Evolutionary conservation across 371 early-diverging fungal genomes (phyloP).

Genomic region (Rhizopus arrhizus): DNA sequence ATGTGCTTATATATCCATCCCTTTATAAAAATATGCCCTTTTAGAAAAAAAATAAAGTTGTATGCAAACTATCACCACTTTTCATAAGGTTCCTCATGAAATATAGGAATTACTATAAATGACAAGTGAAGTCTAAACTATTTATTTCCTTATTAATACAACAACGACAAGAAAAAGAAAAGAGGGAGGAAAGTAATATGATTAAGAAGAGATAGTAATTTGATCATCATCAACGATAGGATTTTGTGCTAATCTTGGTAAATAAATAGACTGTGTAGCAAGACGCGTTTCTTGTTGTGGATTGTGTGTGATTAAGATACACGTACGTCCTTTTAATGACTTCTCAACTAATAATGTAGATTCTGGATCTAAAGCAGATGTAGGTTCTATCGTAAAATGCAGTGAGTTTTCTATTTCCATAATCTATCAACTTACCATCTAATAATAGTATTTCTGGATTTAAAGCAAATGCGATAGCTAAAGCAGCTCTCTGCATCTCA

Average conservation of each 20-base stretch:
- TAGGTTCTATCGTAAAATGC: slow-evolving; percentile 66
- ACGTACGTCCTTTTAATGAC: slow-evolving; percentile 61
- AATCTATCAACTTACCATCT: slow-evolving; percentile 61
- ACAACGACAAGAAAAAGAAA: neutral
- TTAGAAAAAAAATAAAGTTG: too few relatives aligned
- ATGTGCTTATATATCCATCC: too few relatives aligned
- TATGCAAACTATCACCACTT: too few relatives aligned
- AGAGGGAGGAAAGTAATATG: neutral
- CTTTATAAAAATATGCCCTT: too few relatives aligned
- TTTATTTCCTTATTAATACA: neutral
- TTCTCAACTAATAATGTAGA: slow-evolving; percentile 75
- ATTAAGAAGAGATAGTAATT: neutral
- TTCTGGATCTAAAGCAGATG: slow-evolving; percentile 81
- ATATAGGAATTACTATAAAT: neutral
- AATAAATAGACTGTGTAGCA: slow-evolving; percentile 36
- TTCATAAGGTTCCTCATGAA: neutral
- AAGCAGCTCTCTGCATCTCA: slow-evolving; percentile 79
- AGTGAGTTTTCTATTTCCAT: neutral
- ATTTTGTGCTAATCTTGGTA: slow-evolving; percentile 19
- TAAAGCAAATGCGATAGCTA: slow-evolving; percentile 81
- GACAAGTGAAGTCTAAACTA: neutral
- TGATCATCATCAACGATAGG: slow-evolving; percentile 10
- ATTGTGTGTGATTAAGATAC: slow-evolving; percentile 84
- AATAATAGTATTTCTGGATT: slow-evolving; percentile 79
- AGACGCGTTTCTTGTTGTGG: slow-evolving; percentile 77